phyloP scores from a whole-genome alignment of 176 grass and related monocot species.

The bread wheat (Triticum aestivum) region IWGSC_CS_RefSeq_v2.1 NC_057806.1:493450005-493450504 shows the following conservation, averaged over 20 bases:
- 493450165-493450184: no score
- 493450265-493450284: background rate
- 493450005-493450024: background rate
- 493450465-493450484: conserved; percentile 19
- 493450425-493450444: background rate
- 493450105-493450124: background rate
- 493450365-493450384: background rate
- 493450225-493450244: background rate
- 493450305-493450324: background rate
- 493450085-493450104: background rate
- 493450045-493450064: background rate
- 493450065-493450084: background rate
- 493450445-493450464: background rate
- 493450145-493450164: no score
- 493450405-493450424: background rate
- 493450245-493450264: background rate
- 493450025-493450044: conserved; percentile 5
- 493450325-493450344: background rate
- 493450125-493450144: background rate
- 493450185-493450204: no score
- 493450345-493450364: background rate
- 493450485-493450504: conserved; percentile 8
- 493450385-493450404: conserved; percentile 7
- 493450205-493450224: no score
- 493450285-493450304: background rate